Evolutionary conservation across 2,329 filamentous ascomycete species (phyloP), one percentile per base, ranked within the genome.

Genomic region (Cercospora janseana): DNA sequence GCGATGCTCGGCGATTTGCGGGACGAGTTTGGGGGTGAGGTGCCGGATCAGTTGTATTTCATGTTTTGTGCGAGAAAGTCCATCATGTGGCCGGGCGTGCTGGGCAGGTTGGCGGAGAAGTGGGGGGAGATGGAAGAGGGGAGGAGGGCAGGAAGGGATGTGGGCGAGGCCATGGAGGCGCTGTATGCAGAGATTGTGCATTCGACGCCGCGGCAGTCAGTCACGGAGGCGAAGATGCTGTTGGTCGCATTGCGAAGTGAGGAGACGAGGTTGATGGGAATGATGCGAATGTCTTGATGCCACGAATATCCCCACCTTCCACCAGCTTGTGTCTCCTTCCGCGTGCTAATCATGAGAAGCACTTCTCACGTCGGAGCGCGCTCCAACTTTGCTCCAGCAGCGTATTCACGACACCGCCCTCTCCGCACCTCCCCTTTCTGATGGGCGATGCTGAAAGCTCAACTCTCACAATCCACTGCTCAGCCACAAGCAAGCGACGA

Each of bases 41-140:
- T 58, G 5, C 43, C 55, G 2, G 52, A 58, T 21, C 49, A 55
- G 23, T 13, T 58, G 10, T 53, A 51, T 31, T 50, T 51, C n/a
- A 18, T 55, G 7, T 35, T 47, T 18, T 51, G 46, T 26, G 51
- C 46, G 15, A 40, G 50, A 13, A 49, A 48, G 21, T 56, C 47
- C 7, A 4, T 54, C 4, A 27, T 54, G 10, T 52, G 52, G 52
- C 46, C 46, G 2, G 29, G 29, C 7, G 40, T 28, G 29, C 34
- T 52, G n/a, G 45, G 46, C 15, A 26, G 46, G 21, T 34, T 46
- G 13, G 52, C 49, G 52, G 29, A 46, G 24, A 37, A 34, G n/a
- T 35, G n/a, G n/a, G n/a, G n/a, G n/a, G n/a, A n/a, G n/a, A n/a
- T 55, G 5, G 52, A 50, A 3, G 28, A 46, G 27, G 46, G 37